Base-by-base conservation (phyloP, 176 grass and related monocot genomes). In the barley (Hordeum vulgare) region DNA sequence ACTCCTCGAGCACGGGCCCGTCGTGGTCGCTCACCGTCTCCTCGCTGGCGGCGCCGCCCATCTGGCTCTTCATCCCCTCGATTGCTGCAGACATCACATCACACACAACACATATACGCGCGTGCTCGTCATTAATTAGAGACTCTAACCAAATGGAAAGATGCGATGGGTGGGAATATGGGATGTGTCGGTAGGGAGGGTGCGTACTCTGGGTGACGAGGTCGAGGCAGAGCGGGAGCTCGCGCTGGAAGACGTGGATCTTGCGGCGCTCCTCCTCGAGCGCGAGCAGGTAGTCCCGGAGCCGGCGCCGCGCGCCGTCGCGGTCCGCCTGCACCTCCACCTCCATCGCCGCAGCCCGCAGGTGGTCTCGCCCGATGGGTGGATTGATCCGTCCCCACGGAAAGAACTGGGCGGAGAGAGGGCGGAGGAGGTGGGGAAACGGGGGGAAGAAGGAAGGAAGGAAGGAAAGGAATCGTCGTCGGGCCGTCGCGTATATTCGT, bases 221-320 rank as follows among this genome's bases (percentile, higher is more conserved):
- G 29, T 91, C 54, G 51, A 98, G 80, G 60, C 96, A 98, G 66
- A 98, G 90, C 1, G 96, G 96, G 4, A 98, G 84, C 87, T 98
- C 96, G 17, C 96, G 86, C 74, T 87, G 89, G 83, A 98, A 98
- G 6, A 94, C 96, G 61, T 90, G 72, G 77, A 98, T 98, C 83
- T 98, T 98, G 70, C 73, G 79, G 2, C 89, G 89, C 80, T 98
- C 96, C 63, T 93, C 89, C 76, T 98, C 93, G 39, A 98, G 93
- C 17, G 86, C 82, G n/a, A 85, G 73, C n/a, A 98, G 74, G 72
- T 93, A 98, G 24, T 94, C 91, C 13, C 80, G 54, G 73, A 85
- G 54, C 26, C 56, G 80, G 31, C 64, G 80, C n/a, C 75, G 73
- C 8, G 47, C 61, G 11, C 65, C 29, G 33, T 61, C 81, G 24